Conservation (phyloP, 805 yeast species). For the Gaillardinia entomophila region DNA sequence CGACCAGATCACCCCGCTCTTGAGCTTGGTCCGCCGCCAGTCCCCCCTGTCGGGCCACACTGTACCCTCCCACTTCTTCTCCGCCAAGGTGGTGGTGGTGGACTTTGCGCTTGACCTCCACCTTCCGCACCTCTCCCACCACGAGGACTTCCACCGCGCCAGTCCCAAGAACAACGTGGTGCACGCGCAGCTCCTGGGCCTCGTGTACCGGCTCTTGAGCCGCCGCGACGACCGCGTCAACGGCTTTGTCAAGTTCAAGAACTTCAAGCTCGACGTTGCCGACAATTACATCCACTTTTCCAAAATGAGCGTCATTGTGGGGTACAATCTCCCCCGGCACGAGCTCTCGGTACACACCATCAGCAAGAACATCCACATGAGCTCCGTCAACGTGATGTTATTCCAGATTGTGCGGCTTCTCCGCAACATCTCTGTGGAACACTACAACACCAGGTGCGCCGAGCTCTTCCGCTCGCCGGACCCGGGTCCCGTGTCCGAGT, state of each 20-base stretch:
- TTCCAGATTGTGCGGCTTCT: slow-evolving; percentile 29
- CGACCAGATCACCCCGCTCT: slow-evolving; percentile 25
- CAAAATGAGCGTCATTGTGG: slow-evolving; percentile 19
- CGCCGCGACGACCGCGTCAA: slow-evolving; percentile 7
- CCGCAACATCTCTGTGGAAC: slow-evolving; percentile 20
- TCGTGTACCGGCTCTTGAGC: not conserved
- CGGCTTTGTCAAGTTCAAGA: slow-evolving; percentile 24
- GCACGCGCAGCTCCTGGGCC: not conserved
- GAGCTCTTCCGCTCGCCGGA: too few relatives aligned
- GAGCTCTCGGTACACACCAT: slow-evolving; percentile 16
- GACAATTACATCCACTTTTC: slow-evolving; percentile 24
- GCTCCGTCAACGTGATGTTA: slow-evolving; percentile 31
- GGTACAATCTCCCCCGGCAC: slow-evolving; percentile 18
- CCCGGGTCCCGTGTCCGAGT: not conserved
- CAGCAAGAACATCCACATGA: slow-evolving; percentile 20
- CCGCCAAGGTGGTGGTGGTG: not conserved
- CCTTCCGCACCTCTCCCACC: slow-evolving; percentile 1
- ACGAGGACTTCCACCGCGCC: slow-evolving; percentile 10
- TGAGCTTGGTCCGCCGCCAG: slow-evolving; percentile 1
- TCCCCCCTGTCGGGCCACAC: not conserved
- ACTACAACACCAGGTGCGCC: slow-evolving; percentile 13
- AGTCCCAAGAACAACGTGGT: slow-evolving; percentile 20
- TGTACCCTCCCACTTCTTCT: not conserved
- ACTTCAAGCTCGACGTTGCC: slow-evolving; percentile 21
- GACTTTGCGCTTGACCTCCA: not conserved